A percentile compares a stretch with the other conserved stretches of the same genome.
Evolutionary conservation across 192 early-diverging fungal species (phyloP).

Genomic region (Fimicolochytrium jonesii): DNA sequence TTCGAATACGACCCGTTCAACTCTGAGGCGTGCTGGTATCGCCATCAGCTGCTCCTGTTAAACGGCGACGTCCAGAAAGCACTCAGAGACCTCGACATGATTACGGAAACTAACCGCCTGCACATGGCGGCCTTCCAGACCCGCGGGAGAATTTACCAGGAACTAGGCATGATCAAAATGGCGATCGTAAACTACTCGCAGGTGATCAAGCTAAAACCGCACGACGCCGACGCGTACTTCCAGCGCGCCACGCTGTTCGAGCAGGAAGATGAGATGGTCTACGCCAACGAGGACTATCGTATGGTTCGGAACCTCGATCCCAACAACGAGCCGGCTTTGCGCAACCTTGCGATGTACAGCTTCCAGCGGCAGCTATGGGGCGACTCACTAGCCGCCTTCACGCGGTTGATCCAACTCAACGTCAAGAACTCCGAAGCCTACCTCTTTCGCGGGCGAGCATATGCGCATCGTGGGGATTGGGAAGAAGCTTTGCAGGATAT

Average conservation of each 20-base stretch:
- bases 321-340: conserved; percentile 44
- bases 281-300: conserved; percentile 53
- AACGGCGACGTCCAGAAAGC: conserved; percentile 38
- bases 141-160: conserved; percentile 50
- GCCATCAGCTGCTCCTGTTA: conserved; percentile 47
- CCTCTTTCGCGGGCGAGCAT: conserved; percentile 36
- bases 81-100: conserved; percentile 44
- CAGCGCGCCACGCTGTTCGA: conserved; percentile 51
- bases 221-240: conserved; percentile 47
- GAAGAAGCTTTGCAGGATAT: conserved; percentile 45
- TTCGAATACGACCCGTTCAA: conserved; percentile 52
- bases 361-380: conserved; percentile 49
- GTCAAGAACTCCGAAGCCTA: conserved; percentile 37
- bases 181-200: conserved; percentile 53
- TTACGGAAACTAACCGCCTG: conserved; percentile 46
- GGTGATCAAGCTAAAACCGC: conserved; percentile 49
- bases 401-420: conserved; percentile 38
- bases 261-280: conserved; percentile 46
- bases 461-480: conserved; percentile 39
- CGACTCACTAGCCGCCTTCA: conserved; percentile 42
- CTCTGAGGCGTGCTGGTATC: conserved; percentile 48
- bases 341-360: conserved; percentile 46
- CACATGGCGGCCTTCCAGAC: conserved; percentile 50
- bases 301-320: conserved; percentile 51
- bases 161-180: conserved; percentile 41